Evolutionary conservation across 495 filamentous ascomycete species (phyloP).

Genomic region (Opeltia flavorubescens): DNA sequence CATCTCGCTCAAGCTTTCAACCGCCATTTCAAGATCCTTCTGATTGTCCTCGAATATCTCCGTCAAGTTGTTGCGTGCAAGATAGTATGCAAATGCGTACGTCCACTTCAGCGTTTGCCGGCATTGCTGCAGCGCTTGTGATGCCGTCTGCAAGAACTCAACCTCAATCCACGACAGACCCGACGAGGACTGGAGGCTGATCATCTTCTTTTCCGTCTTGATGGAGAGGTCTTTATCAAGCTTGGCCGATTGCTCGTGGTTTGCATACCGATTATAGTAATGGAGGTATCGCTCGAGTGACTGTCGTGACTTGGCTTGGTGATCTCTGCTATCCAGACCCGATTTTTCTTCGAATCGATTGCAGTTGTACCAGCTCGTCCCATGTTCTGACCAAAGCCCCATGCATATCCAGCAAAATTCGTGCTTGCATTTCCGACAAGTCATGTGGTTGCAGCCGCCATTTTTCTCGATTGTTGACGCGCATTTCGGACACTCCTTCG

Average conservation of each 20-base stretch:
- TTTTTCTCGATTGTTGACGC: constrained; percentile 98
- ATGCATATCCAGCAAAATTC: constrained; percentile 99
- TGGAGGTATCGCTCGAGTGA: constrained; percentile 89
- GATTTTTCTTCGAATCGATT: constrained; percentile 94
- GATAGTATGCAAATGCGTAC: constrained; percentile 94
- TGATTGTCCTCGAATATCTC: constrained; percentile 99
- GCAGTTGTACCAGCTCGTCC: constrained; percentile 99
- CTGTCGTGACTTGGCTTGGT: constrained; percentile 77
- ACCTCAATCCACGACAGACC: constrained; percentile 99
- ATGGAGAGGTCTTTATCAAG: constrained; percentile 90
- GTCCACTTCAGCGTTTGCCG: constrained; percentile 98
- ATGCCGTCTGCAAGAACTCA: constrained; percentile 85
- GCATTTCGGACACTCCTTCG: constrained; percentile 94
- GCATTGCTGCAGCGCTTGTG: constrained; percentile 86
- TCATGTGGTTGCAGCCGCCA: constrained; percentile 99
- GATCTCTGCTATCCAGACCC: constrained; percentile 74
- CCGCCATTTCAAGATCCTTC: constrained; percentile 92
- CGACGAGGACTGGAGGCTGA: constrained; percentile 76
- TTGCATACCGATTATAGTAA: constrained; percentile 97
- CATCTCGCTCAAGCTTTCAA: constrained; percentile 90
- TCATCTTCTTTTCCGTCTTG: constrained; percentile 99
- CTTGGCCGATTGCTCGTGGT: constrained; percentile 95
- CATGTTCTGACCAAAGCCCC: constrained; percentile 96
- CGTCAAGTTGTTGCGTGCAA: constrained; percentile 86
- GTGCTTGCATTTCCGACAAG: constrained; percentile 93